Percentiles rank a stretch among this genome's conserved stretches.
Conservation (phyloP, 495 filamentous ascomycete genomes). For the Trichoderma virens region DNA sequence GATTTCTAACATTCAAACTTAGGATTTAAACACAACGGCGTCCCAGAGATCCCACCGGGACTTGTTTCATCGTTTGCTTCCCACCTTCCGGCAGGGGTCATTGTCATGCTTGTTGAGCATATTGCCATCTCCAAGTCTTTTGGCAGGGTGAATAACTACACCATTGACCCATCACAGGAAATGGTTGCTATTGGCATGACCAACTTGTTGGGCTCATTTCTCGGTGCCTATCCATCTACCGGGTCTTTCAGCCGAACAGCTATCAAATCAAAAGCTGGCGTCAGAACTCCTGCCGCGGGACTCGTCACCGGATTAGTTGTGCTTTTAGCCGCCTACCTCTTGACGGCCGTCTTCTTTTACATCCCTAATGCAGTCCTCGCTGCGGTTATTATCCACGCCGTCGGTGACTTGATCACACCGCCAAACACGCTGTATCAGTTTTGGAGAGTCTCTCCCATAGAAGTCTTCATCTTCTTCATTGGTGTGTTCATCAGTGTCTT, state of each 20-base stretch:
- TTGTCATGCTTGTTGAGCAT: constrained; percentile 92
- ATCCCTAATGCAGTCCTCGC: constrained; percentile 82
- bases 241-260: constrained; percentile 96
- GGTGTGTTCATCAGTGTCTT: constrained; percentile 91
- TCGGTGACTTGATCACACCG: constrained; percentile 88
- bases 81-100: constrained; percentile 71
- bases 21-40: constrained; percentile 76
- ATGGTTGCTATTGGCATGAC: constrained; percentile 90
- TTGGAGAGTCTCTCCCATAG: constrained; percentile 85
- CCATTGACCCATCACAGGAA: constrained; percentile 95
- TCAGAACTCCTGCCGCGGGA: constrained; percentile 87
- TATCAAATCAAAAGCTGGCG: constrained; percentile 96
- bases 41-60: constrained; percentile 57
- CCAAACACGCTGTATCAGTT: constrained; percentile 94
- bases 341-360: constrained; percentile 90
- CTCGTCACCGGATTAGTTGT: constrained; percentile 85
- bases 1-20: background rate
- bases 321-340: constrained; percentile 87
- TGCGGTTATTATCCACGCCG: constrained; percentile 95
- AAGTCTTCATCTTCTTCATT: constrained; percentile 88
- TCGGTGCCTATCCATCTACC: constrained; percentile 89
- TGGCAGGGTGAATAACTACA: constrained; percentile 93
- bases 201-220: constrained; percentile 87
- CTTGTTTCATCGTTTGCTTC: constrained; percentile 55
- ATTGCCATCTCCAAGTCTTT: constrained; percentile 99